Base-by-base conservation (phyloP, 441 rosid species). In the Breynia disticha region DNA sequence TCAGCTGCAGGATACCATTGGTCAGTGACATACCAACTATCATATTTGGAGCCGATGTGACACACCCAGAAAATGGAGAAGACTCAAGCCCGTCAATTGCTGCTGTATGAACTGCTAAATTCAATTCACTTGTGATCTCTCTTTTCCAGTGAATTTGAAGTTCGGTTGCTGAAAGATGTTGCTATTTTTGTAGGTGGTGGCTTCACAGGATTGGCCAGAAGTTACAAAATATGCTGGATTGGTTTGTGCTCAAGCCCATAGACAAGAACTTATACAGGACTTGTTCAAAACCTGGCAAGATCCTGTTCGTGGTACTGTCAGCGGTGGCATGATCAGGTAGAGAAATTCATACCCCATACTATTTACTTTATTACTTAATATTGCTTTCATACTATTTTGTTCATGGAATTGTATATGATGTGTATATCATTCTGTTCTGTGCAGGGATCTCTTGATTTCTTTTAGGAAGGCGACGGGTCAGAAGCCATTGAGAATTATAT, bases 161-260 rank as follows among this genome's bases (percentile, higher is more conserved):
- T 24, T 18, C 21, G 48, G 47, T 46, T 67, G 45, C 52, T 67
- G 54, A 71, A 55, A 20, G 19, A 28, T 52, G 14, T 45, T 45
- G 51, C 48, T 67, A 56, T 19, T 35, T 42, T 45, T 70, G 54
- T 68, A 91, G 98, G 98, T 91, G 42, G 98, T 91, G 57, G 98
- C 98, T 59, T 91, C 98, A 44, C 98, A 91, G 66, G 98, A 91
- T 67, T 91, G 98, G 98, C 98, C 98, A 45, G 98, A 91, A 77
- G 98, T 91, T 51, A 91, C 98, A 17, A 91, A 88, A 61, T 91
- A 91, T 51, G 98, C 97, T 0, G 98, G 98, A 62, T 67, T 91
- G 32, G 98, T 91, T 52, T 91, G 98, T 73, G 97, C 98, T 66
- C 98, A 91, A 77, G 95, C 98, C 78, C 95, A 88, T 61, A 70